phyloP scores from a whole-genome alignment of 129 eudicot species.

The Tagetes erecta region DNA sequence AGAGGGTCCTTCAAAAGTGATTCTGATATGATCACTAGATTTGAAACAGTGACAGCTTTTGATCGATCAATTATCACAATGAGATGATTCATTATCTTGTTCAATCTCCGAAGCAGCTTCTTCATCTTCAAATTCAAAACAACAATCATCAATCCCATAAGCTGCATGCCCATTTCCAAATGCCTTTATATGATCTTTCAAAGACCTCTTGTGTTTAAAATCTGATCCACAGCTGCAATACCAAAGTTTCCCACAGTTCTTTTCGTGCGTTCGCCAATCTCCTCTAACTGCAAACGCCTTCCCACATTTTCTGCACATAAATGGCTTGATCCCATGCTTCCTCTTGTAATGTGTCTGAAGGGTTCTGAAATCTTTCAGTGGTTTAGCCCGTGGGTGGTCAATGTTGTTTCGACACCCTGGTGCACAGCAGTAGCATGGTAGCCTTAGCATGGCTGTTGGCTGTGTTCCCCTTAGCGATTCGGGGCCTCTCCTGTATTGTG shows the following conservation, averaged over 20 bases:
- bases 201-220: conserved; percentile 44
- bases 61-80: conserved; percentile 39
- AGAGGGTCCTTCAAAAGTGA: conserved; percentile 45
- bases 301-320: conserved; percentile 78
- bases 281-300: conserved; percentile 87
- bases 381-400: conserved; percentile 86
- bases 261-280: conserved; percentile 91
- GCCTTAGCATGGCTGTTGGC: conserved; percentile 86
- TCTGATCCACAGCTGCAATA: conserved; percentile 56
- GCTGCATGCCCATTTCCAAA: conserved; percentile 64
- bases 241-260: conserved; percentile 93
- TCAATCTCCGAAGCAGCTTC: conserved; percentile 50
- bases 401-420: conserved; percentile 90
- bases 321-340: conserved; percentile 87
- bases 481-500: conserved; percentile 87
- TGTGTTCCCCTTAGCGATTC: conserved; percentile 79
- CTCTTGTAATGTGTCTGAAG: conserved; percentile 93
- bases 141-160: conserved; percentile 46
- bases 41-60: conserved; percentile 10
- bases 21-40: conserved; percentile 35
- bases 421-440: conserved; percentile 88
- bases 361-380: conserved; percentile 89
- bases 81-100: conserved; percentile 48
- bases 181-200: conserved; percentile 59
- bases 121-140: conserved; percentile 47